Base-by-base conservation (phyloP, 202 grass and related monocot species). In the Musa balbisiana region DNA sequence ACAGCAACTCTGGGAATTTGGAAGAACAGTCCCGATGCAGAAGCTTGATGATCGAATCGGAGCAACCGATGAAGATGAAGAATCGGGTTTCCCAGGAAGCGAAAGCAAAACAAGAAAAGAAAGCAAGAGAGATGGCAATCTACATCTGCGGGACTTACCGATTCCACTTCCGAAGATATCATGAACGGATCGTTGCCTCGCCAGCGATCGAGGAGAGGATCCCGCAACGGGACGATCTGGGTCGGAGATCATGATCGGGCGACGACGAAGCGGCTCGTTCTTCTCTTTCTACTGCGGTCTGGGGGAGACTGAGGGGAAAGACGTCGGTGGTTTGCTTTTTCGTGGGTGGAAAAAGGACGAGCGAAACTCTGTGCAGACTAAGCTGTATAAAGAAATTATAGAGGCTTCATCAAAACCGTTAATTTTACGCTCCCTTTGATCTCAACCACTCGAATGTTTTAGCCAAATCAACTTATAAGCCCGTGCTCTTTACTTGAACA, bases 121-220 rank as follows among this genome's bases (percentile, higher is more conserved):
- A 52, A 73, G 21, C 33, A 53, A 54, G 6, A 71, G 29, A 55
- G 21, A 10, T 1, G 1, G 49, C 10, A 25, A 26, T 26, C 49
- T 13, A 52, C 51, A 55, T 25, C 22, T 12, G 21, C 0, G 11
- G 11, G 22, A 15, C 71, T 51, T 55, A 73, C 71, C 10, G 10
- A 55, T 25, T 73, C 71, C 52, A 11, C 51, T 52, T n/a, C 71
- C 71, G 52, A 73, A 52, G 51, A 73, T 55, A 12, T 55, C 29
- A 22, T 73, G 71, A 55, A 73, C 12, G n/a, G 71, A 73, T 73
- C 71, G 71, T 9, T 74, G 72, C 12, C 51, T 2, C 19, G 16
- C 11, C 23, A 20, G 22, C 12, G 72, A 26, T 0, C 52, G 52
- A 9, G 22, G 72, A 27, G 12, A 73, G 22, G 52, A 56, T 20